Percentiles rank a stretch among this genome's conserved stretches.
Conservation (phyloP, 2,329 filamentous ascomycete species). For the Pochonia chlamydosporia region DNA sequence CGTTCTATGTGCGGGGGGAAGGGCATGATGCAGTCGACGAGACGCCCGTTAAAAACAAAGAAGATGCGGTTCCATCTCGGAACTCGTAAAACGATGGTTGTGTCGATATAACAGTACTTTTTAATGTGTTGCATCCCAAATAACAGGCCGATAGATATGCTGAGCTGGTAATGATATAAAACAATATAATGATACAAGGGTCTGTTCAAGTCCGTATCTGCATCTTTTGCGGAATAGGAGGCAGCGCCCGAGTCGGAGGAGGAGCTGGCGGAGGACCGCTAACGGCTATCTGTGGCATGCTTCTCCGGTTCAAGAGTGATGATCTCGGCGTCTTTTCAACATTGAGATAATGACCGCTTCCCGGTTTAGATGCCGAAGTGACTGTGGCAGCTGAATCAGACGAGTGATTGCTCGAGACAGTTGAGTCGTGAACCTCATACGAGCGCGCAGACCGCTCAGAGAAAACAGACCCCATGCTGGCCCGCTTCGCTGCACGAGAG, state of each 20-base stretch:
- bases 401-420: conserved; percentile 15
- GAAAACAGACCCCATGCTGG: conserved; percentile 22
- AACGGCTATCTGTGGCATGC: conserved; percentile 43
- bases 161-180: not conserved
- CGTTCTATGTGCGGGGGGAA: not conserved
- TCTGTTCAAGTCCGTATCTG: not conserved
- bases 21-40: not conserved
- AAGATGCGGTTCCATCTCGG: not conserved
- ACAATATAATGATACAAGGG: not conserved
- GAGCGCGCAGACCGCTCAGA: conserved; percentile 18
- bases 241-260: conserved; percentile 49
- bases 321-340: conserved; percentile 15
- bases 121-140: no score
- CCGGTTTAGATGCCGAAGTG: conserved; percentile 2
- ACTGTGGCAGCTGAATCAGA: conserved; percentile 19
- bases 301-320: conserved; percentile 32
- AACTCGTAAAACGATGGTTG: not conserved
- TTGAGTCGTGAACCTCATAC: conserved; percentile 12
- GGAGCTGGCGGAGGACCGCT: conserved; percentile 48
- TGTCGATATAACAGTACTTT: not conserved
- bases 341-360: conserved; percentile 10
- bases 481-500: conserved; percentile 18
- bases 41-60: not conserved
- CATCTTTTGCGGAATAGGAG: conserved; percentile 40
- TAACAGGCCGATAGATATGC: not conserved